Base-by-base conservation (phyloP, 2,329 filamentous ascomycete species). In the Aspergillus ibericus region DNA sequence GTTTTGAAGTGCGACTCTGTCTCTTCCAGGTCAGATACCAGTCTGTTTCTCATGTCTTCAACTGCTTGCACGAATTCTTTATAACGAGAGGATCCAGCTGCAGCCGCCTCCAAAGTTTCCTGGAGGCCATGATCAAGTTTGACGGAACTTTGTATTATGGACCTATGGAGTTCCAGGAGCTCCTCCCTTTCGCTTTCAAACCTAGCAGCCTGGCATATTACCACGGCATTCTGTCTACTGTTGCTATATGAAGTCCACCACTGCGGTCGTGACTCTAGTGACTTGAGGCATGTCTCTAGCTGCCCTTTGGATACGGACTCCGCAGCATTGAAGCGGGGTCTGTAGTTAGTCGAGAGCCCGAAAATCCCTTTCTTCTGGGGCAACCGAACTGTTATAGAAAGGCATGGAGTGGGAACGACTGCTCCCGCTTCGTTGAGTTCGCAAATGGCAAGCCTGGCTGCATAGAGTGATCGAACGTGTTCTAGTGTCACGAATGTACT, bases 201-300 rank as follows among this genome's bases (percentile, higher is more conserved):
- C 36, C 86, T 80, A 42, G 83, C 81, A 27, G 85, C 85, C 61
- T 86, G 82, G 63, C 87, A 89, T 64, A 89, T 84, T 16, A 85
- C 73, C 44, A 85, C 75, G 2, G 85, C 85, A 63, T 86, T 85
- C 56, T 87, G 83, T 56, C 81, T 78, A 58, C 80, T 83, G 70
- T 86, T 87, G 63, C 83, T 85, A 74, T 86, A 89, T 22, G 85
- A 88, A 1, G 81, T 87, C 85, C 86, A 89, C 69, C 79, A 83
- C 46, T 85, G 84, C 1, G 82, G 79, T 22, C 81, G 78, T 16
- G 79, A 78, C 47, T 82, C 81, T 1, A 89, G 71, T 4, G 80
- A 80, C 47, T 74, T 77, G 4, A 87, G 72, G 63, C 87, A 90
- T 9, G 74, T 66, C 47, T 78, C 75, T 22, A 87, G 62, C 16